Evolutionary conservation across 208 protist genomes (phyloP).

Genomic region (Trypanosoma vivax): DNA sequence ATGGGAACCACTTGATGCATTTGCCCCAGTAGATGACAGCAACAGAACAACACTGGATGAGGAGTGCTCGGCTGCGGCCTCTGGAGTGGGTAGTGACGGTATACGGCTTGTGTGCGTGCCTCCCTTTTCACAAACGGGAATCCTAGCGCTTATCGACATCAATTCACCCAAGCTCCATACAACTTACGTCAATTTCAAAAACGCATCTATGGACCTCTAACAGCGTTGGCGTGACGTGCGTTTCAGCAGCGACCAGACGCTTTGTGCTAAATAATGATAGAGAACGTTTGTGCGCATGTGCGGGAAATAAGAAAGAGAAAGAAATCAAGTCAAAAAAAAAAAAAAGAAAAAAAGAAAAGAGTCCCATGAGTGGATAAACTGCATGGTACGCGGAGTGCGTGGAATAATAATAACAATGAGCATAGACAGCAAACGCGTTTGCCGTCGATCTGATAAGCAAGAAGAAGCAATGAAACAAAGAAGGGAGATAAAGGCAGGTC

Average conservation of each 20-base stretch:
- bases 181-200: constrained; percentile 20
- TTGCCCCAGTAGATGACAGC: neutral
- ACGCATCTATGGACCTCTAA: too few relatives aligned
- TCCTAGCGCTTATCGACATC: constrained; percentile 72
- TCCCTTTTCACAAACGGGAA: constrained; percentile 48
- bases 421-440: too few relatives aligned
- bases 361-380: neutral
- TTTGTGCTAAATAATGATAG: too few relatives aligned
- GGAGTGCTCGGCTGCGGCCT: neutral
- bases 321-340: neutral
- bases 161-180: constrained; percentile 65
- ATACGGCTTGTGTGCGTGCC: constrained; percentile 78
- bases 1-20: constrained; percentile 30
- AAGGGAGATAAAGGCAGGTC: too few relatives aligned
- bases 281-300: too few relatives aligned
- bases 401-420: too few relatives aligned
- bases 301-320: neutral
- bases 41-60: constrained; percentile 3
- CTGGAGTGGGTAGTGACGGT: constrained; percentile 23
- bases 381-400: too few relatives aligned
- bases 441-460: too few relatives aligned
- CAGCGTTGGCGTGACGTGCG: too few relatives aligned
- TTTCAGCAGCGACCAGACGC: too few relatives aligned
- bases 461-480: too few relatives aligned
- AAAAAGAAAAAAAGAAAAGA: constrained; percentile 2